Evolutionary conservation across 2,329 filamentous ascomycete species (phyloP).

Genomic region (Xylaria sp.): DNA sequence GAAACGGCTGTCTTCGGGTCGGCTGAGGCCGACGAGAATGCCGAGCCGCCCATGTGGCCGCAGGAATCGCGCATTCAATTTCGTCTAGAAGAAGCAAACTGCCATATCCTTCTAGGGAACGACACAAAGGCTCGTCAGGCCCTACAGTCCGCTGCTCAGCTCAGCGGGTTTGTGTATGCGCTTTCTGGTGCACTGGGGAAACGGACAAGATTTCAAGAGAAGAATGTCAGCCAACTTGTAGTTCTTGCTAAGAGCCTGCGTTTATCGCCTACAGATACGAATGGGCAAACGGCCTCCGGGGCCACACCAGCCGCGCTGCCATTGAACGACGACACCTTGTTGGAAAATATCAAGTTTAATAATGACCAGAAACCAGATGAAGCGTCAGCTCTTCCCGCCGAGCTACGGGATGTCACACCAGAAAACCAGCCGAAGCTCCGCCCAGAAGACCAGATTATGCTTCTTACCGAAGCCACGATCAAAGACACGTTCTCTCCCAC

Average conservation of each 20-base stretch:
- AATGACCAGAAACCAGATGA: slow-evolving; percentile 45
- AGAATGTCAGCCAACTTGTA: slow-evolving; percentile 83
- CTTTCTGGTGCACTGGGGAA: slow-evolving; percentile 87
- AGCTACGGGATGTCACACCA: slow-evolving; percentile 69
- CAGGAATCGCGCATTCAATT: slow-evolving; percentile 66
- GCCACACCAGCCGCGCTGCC: slow-evolving; percentile 68
- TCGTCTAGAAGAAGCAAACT: slow-evolving; percentile 78
- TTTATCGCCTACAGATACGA: slow-evolving; percentile 26
- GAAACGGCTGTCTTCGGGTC: slow-evolving; percentile 32
- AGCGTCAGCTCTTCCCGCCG: slow-evolving; percentile 55
- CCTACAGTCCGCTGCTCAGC: slow-evolving; percentile 66
- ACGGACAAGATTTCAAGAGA: slow-evolving; percentile 78
- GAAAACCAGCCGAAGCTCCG: slow-evolving; percentile 80
- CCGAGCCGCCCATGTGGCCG: slow-evolving; percentile 41
- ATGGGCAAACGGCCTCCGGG: slow-evolving; percentile 5
- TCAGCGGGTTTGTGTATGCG: slow-evolving; percentile 76
- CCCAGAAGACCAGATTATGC: slow-evolving; percentile 85
- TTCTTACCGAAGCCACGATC: slow-evolving; percentile 84
- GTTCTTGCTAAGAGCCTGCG: slow-evolving; percentile 79
- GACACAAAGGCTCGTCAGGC: slow-evolving; percentile 75
- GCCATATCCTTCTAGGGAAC: slow-evolving; percentile 81
- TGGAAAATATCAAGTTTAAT: slow-evolving; percentile 84
- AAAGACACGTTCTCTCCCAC: slow-evolving; percentile 84
- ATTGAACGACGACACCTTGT: slow-evolving; percentile 88
- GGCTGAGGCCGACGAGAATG: slow-evolving; percentile 24